A percentile compares a stretch with the other conserved stretches of the same genome.
phyloP scores from a whole-genome alignment of 768 basidiomycete species.

The Pulveroboletus sp. region DNA sequence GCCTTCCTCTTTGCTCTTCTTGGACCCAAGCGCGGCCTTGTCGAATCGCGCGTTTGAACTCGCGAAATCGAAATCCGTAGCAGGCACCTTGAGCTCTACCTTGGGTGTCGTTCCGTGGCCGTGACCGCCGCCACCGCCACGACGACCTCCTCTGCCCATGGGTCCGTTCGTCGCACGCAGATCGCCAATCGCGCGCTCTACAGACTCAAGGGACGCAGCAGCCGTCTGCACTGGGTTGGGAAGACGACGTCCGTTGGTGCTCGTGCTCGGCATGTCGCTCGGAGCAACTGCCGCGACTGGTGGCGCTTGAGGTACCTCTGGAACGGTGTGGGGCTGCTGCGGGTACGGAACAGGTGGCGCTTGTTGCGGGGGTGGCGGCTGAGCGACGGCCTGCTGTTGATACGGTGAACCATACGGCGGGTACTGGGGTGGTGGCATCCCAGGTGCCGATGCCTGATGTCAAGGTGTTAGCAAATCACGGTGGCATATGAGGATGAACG shows the following conservation, averaged over 20 bases:
- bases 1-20: slow-evolving; percentile 33
- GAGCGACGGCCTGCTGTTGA: slow-evolving; percentile 30
- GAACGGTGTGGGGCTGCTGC: slow-evolving; percentile 24
- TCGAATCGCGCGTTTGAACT: slow-evolving; percentile 77
- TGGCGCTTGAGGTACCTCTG: slow-evolving; percentile 25
- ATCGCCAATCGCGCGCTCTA: slow-evolving; percentile 56
- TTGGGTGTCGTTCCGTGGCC: slow-evolving; percentile 28
- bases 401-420: slow-evolving; percentile 30
- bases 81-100: slow-evolving; percentile 53
- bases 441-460: slow-evolving; percentile 48
- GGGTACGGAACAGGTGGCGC: slow-evolving; percentile 28
- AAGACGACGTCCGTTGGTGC: slow-evolving; percentile 29
- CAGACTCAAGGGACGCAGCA: slow-evolving; percentile 68
- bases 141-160: slow-evolving; percentile 39
- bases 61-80: slow-evolving; percentile 80
- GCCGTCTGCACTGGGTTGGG: slow-evolving; percentile 63
- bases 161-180: slow-evolving; percentile 38
- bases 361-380: slow-evolving; percentile 29
- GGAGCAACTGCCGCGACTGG: slow-evolving; percentile 18
- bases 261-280: slow-evolving; percentile 24
- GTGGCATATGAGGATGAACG: background rate
- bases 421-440: slow-evolving; percentile 29
- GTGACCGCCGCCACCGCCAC: slow-evolving; percentile 29
- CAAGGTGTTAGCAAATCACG: slow-evolving; percentile 11
- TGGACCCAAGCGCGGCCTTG: slow-evolving; percentile 53